Conservation (phyloP, 2,329 filamentous ascomycete species). For the Shiraia bambusicola region DNA sequence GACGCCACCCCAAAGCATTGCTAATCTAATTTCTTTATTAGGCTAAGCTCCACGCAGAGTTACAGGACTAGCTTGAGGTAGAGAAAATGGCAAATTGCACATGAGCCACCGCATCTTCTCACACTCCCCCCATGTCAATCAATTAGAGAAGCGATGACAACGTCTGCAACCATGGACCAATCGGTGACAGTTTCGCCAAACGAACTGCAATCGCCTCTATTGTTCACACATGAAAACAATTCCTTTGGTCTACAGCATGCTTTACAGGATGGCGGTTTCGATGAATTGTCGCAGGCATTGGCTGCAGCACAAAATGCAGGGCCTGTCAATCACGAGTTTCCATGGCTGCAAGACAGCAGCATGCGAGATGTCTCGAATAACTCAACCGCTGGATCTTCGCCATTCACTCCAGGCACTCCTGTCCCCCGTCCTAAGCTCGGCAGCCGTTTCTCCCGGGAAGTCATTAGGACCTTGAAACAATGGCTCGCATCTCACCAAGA, state of each 20-base stretch:
- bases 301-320: slow-evolving; percentile 3
- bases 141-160: not conserved
- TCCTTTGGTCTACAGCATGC: not conserved
- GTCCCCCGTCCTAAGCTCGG: slow-evolving; percentile 17
- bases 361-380: slow-evolving; percentile 9
- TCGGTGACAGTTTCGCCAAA: not conserved
- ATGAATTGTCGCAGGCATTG: slow-evolving; percentile 9
- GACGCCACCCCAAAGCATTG: no score
- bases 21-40: no score
- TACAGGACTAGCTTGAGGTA: no score
- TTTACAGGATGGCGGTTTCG: slow-evolving; percentile 7
- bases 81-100: no score
- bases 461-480: slow-evolving; percentile 25
- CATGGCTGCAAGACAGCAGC: slow-evolving; percentile 4
- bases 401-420: slow-evolving; percentile 9
- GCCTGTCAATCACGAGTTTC: slow-evolving; percentile 2
- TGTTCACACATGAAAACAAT: not conserved
- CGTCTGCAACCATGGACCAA: slow-evolving; percentile 1
- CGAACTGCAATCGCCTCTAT: not conserved
- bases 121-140: no score
- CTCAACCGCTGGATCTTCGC: slow-evolving; percentile 16
- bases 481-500: slow-evolving; percentile 26
- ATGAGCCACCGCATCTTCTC: no score
- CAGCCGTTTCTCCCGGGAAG: slow-evolving; percentile 27
- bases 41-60: no score